A percentile compares a stretch with the other conserved stretches of the same genome.
These are phyloP conservation scores for Syncephalastrum contaminatum DNA, from an alignment of 371 early-diverging fungal genomes.

Conservation along the genomic window DNA sequence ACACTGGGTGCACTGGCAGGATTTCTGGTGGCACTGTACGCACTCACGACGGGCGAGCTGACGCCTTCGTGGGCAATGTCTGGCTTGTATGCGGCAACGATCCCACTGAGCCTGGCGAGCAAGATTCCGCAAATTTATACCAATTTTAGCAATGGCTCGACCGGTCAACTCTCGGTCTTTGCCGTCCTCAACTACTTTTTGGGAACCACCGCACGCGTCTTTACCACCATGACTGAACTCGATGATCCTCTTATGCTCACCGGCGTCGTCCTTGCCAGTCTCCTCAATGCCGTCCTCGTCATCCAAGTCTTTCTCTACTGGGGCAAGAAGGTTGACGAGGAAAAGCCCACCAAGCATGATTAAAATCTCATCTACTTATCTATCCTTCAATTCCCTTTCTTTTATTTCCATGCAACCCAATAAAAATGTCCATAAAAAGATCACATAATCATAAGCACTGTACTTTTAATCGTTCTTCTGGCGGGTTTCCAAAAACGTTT, in stretches of 20 bases:
- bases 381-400: no score
- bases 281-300: constrained; percentile 74
- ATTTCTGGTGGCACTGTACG: constrained; percentile 33
- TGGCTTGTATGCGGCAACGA: constrained; percentile 71
- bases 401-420: no score
- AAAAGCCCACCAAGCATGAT: constrained; percentile 18
- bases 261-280: constrained; percentile 66
- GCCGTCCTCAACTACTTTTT: constrained; percentile 83
- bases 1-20: constrained; percentile 27
- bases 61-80: constrained; percentile 51
- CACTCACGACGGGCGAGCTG: constrained; percentile 42
- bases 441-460: no score
- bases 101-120: constrained; percentile 75
- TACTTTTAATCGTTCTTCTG: no score
- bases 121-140: constrained; percentile 87
- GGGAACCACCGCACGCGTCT: constrained; percentile 88
- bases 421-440: no score
- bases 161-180: constrained; percentile 89
- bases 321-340: constrained; percentile 33
- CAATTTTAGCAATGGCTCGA: constrained; percentile 74
- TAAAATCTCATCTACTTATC: constrained; percentile 1
- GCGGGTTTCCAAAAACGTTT: no score
- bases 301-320: constrained; percentile 84
- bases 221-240: constrained; percentile 89
- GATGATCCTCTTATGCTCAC: constrained; percentile 74